Percentiles rank a stretch among this genome's conserved stretches.
phyloP scores from a whole-genome alignment of 2,329 filamentous ascomycete genomes.

The Calonectria naviculata region DNA sequence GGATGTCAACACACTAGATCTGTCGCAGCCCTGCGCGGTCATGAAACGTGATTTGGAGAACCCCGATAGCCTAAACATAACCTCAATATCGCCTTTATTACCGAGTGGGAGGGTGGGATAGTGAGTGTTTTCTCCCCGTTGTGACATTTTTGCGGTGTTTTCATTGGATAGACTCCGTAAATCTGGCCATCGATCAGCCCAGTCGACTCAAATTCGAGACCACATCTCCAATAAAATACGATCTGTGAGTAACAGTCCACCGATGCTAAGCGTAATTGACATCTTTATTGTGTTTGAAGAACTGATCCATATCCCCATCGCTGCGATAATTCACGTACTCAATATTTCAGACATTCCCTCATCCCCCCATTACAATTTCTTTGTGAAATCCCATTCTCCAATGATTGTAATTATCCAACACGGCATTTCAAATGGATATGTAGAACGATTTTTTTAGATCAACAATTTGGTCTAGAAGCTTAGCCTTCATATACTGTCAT shows the following conservation, averaged over 20 bases:
- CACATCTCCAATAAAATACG: background rate
- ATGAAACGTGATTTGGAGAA: conserved; percentile 6
- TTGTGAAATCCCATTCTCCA: no score
- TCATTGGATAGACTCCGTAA: background rate
- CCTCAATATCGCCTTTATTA: background rate
- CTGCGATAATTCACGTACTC: no score
- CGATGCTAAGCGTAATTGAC: background rate
- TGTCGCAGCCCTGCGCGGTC: background rate
- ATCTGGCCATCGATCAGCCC: background rate
- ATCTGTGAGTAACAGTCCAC: background rate
- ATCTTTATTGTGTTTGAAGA: background rate
- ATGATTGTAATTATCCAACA: no score
- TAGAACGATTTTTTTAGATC: no score
- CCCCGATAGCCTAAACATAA: conserved; percentile 6
- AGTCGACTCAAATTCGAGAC: background rate
- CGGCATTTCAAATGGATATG: no score
- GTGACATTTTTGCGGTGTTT: background rate
- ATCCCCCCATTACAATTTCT: no score
- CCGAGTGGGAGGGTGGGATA: conserved; percentile 25
- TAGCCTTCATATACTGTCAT: no score
- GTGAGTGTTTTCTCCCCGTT: background rate
- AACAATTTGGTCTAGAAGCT: no score
- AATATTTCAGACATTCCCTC: no score
- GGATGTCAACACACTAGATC: conserved; percentile 9
- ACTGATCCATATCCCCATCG: background rate